Conservation (phyloP, 352 stramenopile species). For the Pythium rhizo-oryzae region DNA sequence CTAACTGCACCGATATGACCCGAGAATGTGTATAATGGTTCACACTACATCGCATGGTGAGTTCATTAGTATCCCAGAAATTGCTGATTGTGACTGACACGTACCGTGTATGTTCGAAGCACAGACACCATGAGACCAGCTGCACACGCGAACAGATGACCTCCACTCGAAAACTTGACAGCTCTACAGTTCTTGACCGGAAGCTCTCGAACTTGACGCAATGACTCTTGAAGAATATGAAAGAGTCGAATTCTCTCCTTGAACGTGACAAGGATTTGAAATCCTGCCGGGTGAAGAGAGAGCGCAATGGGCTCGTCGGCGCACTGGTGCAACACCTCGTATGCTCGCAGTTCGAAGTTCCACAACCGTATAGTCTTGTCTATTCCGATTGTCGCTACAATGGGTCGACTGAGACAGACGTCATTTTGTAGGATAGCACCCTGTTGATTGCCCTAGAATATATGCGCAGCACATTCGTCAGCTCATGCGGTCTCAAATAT, state of each 20-base stretch:
- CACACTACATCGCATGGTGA: slow-evolving; percentile 34
- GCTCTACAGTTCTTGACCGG: slow-evolving; percentile 66
- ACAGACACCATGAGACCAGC: slow-evolving; percentile 65
- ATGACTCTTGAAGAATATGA: slow-evolving; percentile 67
- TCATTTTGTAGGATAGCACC: slow-evolving; percentile 76
- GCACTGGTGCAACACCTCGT: slow-evolving; percentile 67
- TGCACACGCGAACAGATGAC: slow-evolving; percentile 76
- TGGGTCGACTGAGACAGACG: slow-evolving; percentile 78
- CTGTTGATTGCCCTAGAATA: slow-evolving; percentile 54
- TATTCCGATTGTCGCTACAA: slow-evolving; percentile 78
- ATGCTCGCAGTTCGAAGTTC: slow-evolving; percentile 78
- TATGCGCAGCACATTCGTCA: background rate
- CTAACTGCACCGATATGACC: slow-evolving; percentile 81
- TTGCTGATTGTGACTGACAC: background rate
- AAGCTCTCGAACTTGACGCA: slow-evolving; percentile 67
- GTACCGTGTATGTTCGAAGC: slow-evolving; percentile 68
- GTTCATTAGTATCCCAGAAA: background rate
- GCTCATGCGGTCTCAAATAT: background rate
- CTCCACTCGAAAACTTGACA: slow-evolving; percentile 65
- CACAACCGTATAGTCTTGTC: slow-evolving; percentile 90
- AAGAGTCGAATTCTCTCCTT: slow-evolving; percentile 81
- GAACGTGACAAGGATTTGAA: slow-evolving; percentile 72
- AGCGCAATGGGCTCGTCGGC: slow-evolving; percentile 66
- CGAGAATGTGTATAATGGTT: slow-evolving; percentile 69
- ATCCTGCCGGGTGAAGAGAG: slow-evolving; percentile 69